Conservation (phyloP, 2,329 filamentous ascomycete species). For the Colletotrichum truncatum region DNA sequence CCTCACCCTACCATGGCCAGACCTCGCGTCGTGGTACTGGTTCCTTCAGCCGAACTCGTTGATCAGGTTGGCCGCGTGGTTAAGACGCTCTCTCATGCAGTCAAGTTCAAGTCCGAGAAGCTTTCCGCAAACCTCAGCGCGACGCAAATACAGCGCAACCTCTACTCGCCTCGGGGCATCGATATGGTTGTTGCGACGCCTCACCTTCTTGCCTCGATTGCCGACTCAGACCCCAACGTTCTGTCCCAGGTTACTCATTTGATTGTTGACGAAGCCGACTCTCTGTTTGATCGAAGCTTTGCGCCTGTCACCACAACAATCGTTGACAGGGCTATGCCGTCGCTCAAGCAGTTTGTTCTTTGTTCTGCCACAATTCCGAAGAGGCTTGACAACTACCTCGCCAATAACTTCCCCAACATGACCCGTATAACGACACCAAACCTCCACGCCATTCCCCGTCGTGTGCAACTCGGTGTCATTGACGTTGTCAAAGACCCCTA, state of each 20-base stretch:
- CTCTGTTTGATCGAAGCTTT: conserved; percentile 93
- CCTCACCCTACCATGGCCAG: conserved; percentile 79
- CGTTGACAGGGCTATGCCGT: conserved; percentile 82
- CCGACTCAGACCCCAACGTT: conserved; percentile 88
- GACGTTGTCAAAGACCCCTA: conserved; percentile 95
- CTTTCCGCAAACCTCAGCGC: conserved; percentile 82
- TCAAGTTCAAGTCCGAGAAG: conserved; percentile 87
- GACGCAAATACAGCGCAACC: conserved; percentile 81
- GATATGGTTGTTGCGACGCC: conserved; percentile 90
- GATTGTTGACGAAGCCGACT: conserved; percentile 95
- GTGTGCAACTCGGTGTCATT: conserved; percentile 92
- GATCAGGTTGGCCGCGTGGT: conserved; percentile 84
- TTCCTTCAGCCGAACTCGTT: conserved; percentile 93
- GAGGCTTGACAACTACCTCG: conserved; percentile 86
- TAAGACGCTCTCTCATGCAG: conserved; percentile 83
- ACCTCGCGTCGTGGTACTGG: conserved; percentile 84
- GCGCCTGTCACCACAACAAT: conserved; percentile 83
- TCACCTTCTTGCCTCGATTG: conserved; percentile 88
- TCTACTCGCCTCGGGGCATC: conserved; percentile 84
- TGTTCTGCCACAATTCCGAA: conserved; percentile 97
- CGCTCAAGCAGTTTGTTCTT: conserved; percentile 85
- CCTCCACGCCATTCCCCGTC: conserved; percentile 92
- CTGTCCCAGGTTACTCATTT: conserved; percentile 91
- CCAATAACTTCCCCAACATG: conserved; percentile 83
- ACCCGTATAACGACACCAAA: conserved; percentile 91